Base-by-base conservation (phyloP, 2,329 filamentous ascomycete genomes). In the Emergomyces pasteurianus region DNA sequence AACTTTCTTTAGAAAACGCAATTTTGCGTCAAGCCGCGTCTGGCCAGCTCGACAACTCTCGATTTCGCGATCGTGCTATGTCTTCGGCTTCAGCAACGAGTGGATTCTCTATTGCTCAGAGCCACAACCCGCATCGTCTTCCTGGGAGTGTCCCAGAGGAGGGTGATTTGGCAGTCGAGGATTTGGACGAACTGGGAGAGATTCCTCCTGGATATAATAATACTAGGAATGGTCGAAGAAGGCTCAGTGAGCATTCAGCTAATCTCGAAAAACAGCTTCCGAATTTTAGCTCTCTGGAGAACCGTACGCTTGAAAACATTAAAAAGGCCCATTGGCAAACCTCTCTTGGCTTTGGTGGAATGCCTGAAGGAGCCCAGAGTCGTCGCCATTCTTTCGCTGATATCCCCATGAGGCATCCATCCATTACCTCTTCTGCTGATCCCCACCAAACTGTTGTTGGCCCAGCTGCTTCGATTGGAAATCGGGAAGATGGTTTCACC, bases 311-410 rank as follows among this genome's bases (percentile, higher is more conserved):
- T 18, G 78, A 79, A 16, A 77, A 72, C 66, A 69, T 77, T 55
- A 75, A 75, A 60, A 78, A 77, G 66, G 75, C 74, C 50, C 77
- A 80, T 60, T 80, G 78, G 78, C 78, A 80, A 63, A 79, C 77
- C 18, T 78, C 77, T 3, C 73, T 80, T 34, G 78, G 77, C 14
- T 80, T 80, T 66, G 75, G 77, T 31, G 70, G 76, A 59, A 69
- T 77, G 50, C 67, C 71, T 40, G 78, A 80, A 62, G 69, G 75
- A 28, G 74, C 78, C 36, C 78, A 80, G 64, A 80, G 78, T 64
- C 76, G 78, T 43, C 77, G 78, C 23, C 78, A 80, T 66, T 80
- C 78, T 18, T 80, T 80, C 62, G 78, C 78, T 34, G 78, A 80
- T 63, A 75, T 80, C 50, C 77, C 78, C 12, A 75, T 78, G 42